Conservation (phyloP, 116 monocot species). For the Trichopus zeylanicus region DNA sequence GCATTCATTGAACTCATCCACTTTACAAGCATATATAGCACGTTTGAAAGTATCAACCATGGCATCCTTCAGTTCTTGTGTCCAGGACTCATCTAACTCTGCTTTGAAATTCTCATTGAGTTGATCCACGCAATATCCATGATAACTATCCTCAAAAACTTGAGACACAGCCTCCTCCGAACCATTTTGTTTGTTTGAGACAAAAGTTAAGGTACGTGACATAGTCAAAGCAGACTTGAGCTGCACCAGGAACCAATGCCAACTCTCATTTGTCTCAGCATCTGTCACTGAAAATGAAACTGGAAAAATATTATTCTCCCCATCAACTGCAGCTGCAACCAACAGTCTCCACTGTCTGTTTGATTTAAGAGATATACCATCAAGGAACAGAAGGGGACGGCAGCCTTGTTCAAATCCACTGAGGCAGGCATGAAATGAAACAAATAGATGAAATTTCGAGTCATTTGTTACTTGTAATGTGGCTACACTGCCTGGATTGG, state of each 20-base stretch:
- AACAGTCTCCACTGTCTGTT: slow-evolving; percentile 28
- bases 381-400: slow-evolving; percentile 34
- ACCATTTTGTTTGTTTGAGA: slow-evolving; percentile 17
- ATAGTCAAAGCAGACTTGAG: slow-evolving; percentile 21
- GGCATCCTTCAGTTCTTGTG: slow-evolving; percentile 9
- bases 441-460: slow-evolving; percentile 26
- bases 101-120: slow-evolving; percentile 29
- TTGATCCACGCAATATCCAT: slow-evolving; percentile 21
- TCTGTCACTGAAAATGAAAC: slow-evolving; percentile 34
- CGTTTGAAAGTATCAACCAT: slow-evolving; percentile 19
- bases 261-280: slow-evolving; percentile 26
- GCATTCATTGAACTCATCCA: slow-evolving; percentile 24
- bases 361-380: slow-evolving; percentile 26
- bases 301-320: slow-evolving; percentile 34
- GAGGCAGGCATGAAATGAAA: slow-evolving; percentile 32
- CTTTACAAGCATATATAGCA: slow-evolving; percentile 18
- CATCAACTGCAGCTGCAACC: slow-evolving; percentile 30
- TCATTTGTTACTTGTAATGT: slow-evolving; percentile 16
- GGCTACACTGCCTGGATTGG: slow-evolving; percentile 32
- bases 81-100: slow-evolving; percentile 18
- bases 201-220: slow-evolving; percentile 28
- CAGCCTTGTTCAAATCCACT: slow-evolving; percentile 37
- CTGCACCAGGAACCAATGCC: slow-evolving; percentile 37
- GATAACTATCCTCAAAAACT: slow-evolving; percentile 29
- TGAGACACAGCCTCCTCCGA: slow-evolving; percentile 25